Evolutionary conservation across 192 early-diverging fungal genomes (phyloP).

Genomic region (Dimargaris verticillata): DNA sequence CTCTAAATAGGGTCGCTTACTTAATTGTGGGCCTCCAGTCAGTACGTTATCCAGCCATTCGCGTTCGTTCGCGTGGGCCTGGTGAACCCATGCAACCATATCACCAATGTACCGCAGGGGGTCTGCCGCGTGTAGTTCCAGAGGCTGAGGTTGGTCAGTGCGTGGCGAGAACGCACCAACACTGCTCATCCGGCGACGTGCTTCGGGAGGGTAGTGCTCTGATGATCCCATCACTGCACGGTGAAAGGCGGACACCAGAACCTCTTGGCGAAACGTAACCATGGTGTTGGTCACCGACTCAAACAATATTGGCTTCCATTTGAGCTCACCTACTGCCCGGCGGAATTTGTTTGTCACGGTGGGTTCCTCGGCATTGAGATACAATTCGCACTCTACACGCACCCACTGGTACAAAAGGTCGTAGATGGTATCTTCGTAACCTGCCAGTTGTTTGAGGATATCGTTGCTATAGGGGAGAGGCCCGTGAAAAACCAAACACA

Average conservation of each 20-base stretch:
- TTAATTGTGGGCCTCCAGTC: background rate
- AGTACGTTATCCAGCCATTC: conserved; percentile 60
- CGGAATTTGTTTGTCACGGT: conserved; percentile 14
- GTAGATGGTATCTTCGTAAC: conserved; percentile 16
- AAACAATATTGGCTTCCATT: conserved; percentile 15
- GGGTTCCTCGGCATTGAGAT: conserved; percentile 15
- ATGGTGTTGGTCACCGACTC: conserved; percentile 15
- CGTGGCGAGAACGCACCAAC: background rate
- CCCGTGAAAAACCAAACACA: too few relatives aligned
- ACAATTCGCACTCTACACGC: conserved; percentile 12
- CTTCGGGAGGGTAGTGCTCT: background rate
- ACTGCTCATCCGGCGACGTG: background rate
- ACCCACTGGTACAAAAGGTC: conserved; percentile 19
- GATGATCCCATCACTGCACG: conserved; percentile 15
- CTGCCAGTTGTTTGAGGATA: conserved; percentile 14
- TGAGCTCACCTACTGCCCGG: conserved; percentile 17
- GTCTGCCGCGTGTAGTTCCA: conserved; percentile 87
- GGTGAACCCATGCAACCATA: conserved; percentile 95
- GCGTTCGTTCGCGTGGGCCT: conserved; percentile 67
- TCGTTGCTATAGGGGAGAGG: conserved; percentile 3
- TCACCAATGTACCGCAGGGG: conserved; percentile 83
- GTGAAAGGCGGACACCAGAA: conserved; percentile 17
- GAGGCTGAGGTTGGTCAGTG: conserved; percentile 39
- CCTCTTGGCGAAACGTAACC: conserved; percentile 12
- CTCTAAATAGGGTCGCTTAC: background rate